phyloP scores from a whole-genome alignment of 352 stramenopile genomes.

The Phytophthora rubi region DNA sequence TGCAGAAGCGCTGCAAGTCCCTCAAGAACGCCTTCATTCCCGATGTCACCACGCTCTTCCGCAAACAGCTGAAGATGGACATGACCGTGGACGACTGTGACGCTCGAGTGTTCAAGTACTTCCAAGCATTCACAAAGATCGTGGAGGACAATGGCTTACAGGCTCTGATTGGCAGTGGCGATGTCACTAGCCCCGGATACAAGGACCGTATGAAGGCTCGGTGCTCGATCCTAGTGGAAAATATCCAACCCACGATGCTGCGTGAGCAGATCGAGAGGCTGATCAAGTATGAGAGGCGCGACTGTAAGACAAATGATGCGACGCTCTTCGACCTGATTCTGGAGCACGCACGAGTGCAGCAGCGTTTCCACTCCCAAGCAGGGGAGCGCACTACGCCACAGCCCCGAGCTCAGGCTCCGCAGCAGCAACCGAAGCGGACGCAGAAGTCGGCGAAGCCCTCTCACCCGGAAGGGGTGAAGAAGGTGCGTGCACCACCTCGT shows the following conservation, averaged over 20 bases:
- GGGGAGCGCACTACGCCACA: background rate
- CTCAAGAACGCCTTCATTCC: constrained; percentile 20
- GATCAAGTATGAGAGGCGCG: constrained; percentile 5
- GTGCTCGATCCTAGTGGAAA: too few species aligned
- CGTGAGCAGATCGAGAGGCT: background rate
- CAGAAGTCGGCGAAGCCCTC: background rate
- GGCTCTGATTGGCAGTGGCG: constrained; percentile 4
- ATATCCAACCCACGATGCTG: background rate
- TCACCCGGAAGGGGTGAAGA: background rate
- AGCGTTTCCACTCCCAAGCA: too few species aligned
- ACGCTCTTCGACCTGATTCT: constrained; percentile 3
- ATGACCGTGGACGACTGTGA: constrained; percentile 20
- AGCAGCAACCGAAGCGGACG: background rate
- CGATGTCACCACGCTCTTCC: constrained; percentile 19
- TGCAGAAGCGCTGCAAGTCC: constrained; percentile 5
- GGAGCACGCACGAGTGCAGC: background rate
- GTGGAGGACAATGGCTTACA: constrained; percentile 15
- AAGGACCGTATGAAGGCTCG: constrained; percentile 1
- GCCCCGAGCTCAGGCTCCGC: background rate
- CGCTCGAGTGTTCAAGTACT: constrained; percentile 20
- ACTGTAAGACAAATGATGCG: constrained; percentile 15
- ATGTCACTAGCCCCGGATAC: constrained; percentile 2
- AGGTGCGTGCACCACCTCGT: background rate
- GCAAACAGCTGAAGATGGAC: constrained; percentile 16
- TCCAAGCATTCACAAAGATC: constrained; percentile 16